Conservation (phyloP, 192 early-diverging fungal genomes). For the Coemansia sp. region DNA sequence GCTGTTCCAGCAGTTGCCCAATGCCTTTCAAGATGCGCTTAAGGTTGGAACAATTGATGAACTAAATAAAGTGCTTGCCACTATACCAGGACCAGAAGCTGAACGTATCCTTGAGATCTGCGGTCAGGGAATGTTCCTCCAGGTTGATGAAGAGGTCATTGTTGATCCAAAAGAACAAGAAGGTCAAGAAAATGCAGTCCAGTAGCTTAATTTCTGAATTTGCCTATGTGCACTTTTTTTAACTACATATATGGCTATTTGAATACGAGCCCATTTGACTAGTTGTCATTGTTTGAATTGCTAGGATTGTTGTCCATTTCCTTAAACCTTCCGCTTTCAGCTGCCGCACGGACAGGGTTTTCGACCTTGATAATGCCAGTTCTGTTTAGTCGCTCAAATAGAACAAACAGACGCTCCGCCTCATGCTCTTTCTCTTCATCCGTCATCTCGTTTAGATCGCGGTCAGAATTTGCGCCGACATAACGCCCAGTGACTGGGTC, state of each 20-base stretch:
- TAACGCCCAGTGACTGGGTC: conserved; percentile 92
- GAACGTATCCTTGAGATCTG: conserved; percentile 76
- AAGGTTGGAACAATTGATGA: conserved; percentile 73
- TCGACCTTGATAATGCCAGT: conserved; percentile 86
- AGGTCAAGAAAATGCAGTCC: too few species aligned
- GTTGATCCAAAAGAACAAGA: conserved; percentile 44
- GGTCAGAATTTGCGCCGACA: conserved; percentile 43
- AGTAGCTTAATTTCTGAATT: not conserved
- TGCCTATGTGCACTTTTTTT: not conserved
- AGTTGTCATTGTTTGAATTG: not conserved
- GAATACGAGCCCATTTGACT: not conserved
- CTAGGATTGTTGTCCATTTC: conserved; percentile 19
- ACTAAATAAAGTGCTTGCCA: conserved; percentile 79
- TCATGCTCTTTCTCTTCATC: conserved; percentile 97
- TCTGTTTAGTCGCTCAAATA: conserved; percentile 91
- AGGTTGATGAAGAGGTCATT: conserved; percentile 45
- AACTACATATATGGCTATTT: not conserved
- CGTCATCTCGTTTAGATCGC: conserved; percentile 79
- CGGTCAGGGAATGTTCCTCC: conserved; percentile 69
- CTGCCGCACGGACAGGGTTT: conserved; percentile 66
- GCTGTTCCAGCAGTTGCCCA: conserved; percentile 70
- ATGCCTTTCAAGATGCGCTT: conserved; percentile 72
- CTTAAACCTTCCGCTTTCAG: conserved; percentile 45
- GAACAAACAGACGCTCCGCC: conserved; percentile 85
- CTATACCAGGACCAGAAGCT: conserved; percentile 66